Conservation (phyloP, 1,284 basidiomycete species). For the Ustilago hordei region DNA sequence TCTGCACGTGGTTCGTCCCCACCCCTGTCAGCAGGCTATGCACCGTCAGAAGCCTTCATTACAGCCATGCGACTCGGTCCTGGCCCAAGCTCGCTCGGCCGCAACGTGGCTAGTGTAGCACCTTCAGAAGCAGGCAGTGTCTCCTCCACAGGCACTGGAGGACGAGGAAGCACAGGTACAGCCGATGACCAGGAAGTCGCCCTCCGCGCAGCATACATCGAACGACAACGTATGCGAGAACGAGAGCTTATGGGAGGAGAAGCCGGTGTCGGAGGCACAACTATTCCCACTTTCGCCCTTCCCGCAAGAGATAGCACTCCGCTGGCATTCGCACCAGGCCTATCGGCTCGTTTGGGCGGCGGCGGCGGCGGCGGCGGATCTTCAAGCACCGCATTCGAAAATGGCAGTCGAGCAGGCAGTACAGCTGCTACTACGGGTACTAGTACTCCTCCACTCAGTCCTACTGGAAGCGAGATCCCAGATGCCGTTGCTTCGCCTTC, state of each 20-base stretch:
- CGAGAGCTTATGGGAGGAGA: conserved; percentile 61
- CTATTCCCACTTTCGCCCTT: conserved; percentile 37
- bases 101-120: conserved; percentile 52
- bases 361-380: conserved; percentile 22
- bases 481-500: conserved; percentile 46
- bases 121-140: conserved; percentile 62
- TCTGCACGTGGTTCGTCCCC: conserved; percentile 38
- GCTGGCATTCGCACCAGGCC: conserved; percentile 41
- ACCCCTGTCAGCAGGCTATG: conserved; percentile 30
- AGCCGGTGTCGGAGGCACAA: conserved; percentile 59
- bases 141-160: conserved; percentile 42
- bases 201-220: conserved; percentile 54
- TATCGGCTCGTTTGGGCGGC: conserved; percentile 41
- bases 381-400: conserved; percentile 25
- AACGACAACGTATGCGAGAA: conserved; percentile 63
- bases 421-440: conserved; percentile 60
- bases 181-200: conserved; percentile 57
- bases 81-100: conserved; percentile 43
- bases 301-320: conserved; percentile 42
- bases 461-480: conserved; percentile 47
- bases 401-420: conserved; percentile 56
- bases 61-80: conserved; percentile 35
- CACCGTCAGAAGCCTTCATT: conserved; percentile 34
- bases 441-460: conserved; percentile 47
- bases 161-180: conserved; percentile 41